Percentiles rank a stretch among this genome's conserved stretches.
Evolutionary conservation across 1,284 basidiomycete species (phyloP).

Genomic region (Cutaneotrichosporon dermatis): DNA sequence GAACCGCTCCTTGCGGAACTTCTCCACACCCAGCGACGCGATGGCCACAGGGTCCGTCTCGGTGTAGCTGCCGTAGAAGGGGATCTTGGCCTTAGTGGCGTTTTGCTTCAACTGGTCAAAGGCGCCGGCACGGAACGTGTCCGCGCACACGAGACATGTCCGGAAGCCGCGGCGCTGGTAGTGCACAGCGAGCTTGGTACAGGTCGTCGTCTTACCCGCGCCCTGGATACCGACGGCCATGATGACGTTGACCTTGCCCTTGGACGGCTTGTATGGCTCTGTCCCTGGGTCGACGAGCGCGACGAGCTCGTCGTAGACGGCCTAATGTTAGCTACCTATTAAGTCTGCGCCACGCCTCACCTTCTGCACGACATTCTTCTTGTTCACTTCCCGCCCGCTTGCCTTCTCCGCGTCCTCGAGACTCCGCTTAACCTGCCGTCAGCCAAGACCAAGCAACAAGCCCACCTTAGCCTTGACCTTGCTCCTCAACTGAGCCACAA

Average conservation of each 20-base stretch:
- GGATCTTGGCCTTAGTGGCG: constrained; percentile 96
- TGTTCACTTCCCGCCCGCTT: constrained; percentile 73
- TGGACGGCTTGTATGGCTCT: constrained; percentile 92
- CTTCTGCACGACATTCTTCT: constrained; percentile 85
- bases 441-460: neutral
- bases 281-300: constrained; percentile 89
- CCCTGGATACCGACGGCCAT: constrained; percentile 98
- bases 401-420: constrained; percentile 62
- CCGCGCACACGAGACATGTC: constrained; percentile 97
- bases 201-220: constrained; percentile 97
- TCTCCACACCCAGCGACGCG: constrained; percentile 87
- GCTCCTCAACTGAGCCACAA: constrained; percentile 79
- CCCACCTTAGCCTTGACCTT: constrained; percentile 84
- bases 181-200: constrained; percentile 94
- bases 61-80: constrained; percentile 98
- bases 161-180: constrained; percentile 97
- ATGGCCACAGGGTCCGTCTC: constrained; percentile 97
- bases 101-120: constrained; percentile 92
- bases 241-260: constrained; percentile 89
- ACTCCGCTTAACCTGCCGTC: constrained; percentile 43
- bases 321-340: constrained; percentile 53
- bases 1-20: constrained; percentile 97
- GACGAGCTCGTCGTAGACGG: constrained; percentile 96
- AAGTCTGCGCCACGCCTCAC: constrained; percentile 50
- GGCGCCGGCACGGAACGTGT: constrained; percentile 98